Base-by-base conservation (phyloP, 371 early-diverging fungal species). In the Chytridium lagenaria region DNA sequence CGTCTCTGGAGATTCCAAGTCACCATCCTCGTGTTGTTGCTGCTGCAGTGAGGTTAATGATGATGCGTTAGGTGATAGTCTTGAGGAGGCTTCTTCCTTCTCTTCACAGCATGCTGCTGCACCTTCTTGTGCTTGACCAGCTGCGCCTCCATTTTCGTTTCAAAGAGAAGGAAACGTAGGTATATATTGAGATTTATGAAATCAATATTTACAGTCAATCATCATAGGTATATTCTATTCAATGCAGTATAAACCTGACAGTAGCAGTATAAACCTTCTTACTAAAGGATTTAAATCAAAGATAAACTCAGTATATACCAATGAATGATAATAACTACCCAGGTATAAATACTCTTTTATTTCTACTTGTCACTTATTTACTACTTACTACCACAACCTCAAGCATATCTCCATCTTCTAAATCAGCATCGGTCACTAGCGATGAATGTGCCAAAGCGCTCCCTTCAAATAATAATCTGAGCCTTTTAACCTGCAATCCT, bases 351-450 rank as follows among this genome's bases (percentile, higher is more conserved):
- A n/a, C n/a, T n/a, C n/a, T n/a, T n/a, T n/a, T n/a, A n/a, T n/a
- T n/a, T n/a, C n/a, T n/a, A n/a, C n/a, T n/a, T n/a, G n/a, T n/a
- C n/a, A n/a, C n/a, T n/a, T n/a, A n/a, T n/a, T n/a, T n/a, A n/a
- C n/a, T n/a, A n/a, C n/a, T n/a, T n/a, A n/a, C n/a, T n/a, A n/a
- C n/a, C n/a, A n/a, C n/a, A 3, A 61, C 61, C 34, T 61, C 61
- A 36, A 61, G 16, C 31, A 37, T 5, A 36, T 61, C 61, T 12
- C 61, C 61, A 36, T 61, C 61, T 23, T 61, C 61, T 22, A 61
- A 3, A 23, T 61, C 61, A 3, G 15, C 12, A 15, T 61, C 61
- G 10, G 30, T 16, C 15, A 61, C 61, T 3, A 61, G 36, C 3
- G 61, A 33, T 2, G 16, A 5, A 33, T 3, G 12, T 2, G 7